Conservation (phyloP, 352 stramenopile genomes). For the Pythium dissotocum region DNA sequence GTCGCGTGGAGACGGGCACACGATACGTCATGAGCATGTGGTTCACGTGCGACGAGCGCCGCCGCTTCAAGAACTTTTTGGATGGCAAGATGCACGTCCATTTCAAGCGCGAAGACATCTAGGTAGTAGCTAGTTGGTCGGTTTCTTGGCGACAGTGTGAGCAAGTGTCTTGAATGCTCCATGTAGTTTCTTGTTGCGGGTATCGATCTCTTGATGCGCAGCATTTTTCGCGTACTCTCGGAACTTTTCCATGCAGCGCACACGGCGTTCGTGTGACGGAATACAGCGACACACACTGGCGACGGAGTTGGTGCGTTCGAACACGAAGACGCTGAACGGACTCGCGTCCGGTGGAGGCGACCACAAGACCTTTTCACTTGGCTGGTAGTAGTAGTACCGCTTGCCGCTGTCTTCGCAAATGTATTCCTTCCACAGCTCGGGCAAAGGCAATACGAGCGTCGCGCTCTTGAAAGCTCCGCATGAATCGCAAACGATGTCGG, state of each 20-base stretch:
- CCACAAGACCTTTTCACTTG: constrained; percentile 45
- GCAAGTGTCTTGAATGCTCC: constrained; percentile 51
- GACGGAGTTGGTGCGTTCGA: constrained; percentile 59
- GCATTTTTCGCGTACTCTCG: constrained; percentile 44
- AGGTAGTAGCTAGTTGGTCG: background rate
- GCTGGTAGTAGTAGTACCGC: constrained; percentile 54
- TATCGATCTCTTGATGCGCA: constrained; percentile 37
- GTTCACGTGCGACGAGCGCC: constrained; percentile 90
- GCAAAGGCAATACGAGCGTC: constrained; percentile 36
- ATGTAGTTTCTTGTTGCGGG: constrained; percentile 47
- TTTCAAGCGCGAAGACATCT: constrained; percentile 54
- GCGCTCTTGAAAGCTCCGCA: constrained; percentile 49
- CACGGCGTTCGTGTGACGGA: constrained; percentile 46
- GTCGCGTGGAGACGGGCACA: constrained; percentile 69
- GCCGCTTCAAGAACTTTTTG: constrained; percentile 89
- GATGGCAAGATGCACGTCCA: constrained; percentile 83
- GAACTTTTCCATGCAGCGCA: constrained; percentile 60
- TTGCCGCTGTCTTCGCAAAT: constrained; percentile 45
- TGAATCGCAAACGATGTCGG: constrained; percentile 50
- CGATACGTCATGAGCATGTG: constrained; percentile 92
- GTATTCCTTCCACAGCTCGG: constrained; percentile 49
- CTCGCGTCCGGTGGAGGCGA: constrained; percentile 37
- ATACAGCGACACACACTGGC: constrained; percentile 62
- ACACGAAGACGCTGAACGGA: constrained; percentile 46
- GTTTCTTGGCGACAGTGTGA: constrained; percentile 37